phyloP scores from a whole-genome alignment of 1,284 basidiomycete species.

The Abortiporus biennis region DNA sequence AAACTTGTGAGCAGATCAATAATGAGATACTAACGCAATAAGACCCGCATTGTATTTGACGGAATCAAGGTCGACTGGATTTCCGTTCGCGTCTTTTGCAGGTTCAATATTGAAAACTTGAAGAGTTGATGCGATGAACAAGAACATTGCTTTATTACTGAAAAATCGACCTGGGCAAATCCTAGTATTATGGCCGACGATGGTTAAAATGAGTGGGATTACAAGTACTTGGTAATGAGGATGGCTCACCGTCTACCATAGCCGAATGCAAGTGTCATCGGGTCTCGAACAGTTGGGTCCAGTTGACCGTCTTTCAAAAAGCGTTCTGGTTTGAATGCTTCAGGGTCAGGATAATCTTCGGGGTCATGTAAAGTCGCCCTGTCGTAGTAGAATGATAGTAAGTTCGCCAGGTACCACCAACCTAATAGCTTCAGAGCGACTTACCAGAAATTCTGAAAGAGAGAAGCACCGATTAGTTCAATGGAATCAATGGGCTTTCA shows the following conservation, averaged over 20 bases:
- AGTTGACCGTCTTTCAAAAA: constrained; percentile 2
- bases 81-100: background rate
- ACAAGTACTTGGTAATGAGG: background rate
- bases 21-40: too few relatives aligned
- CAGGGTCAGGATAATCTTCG: constrained; percentile 3
- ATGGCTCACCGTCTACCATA: constrained; percentile 8
- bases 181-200: too few relatives aligned
- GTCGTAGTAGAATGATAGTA: background rate
- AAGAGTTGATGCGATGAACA: background rate
- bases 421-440: background rate
- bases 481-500: background rate
- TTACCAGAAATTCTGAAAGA: constrained; percentile 5
- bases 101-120: background rate
- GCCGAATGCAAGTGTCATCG: constrained; percentile 4
- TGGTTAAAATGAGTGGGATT: too few relatives aligned
- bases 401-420: background rate
- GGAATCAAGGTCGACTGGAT: background rate
- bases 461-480: background rate
- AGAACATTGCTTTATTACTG: background rate
- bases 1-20: too few relatives aligned
- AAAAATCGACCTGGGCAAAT: background rate
- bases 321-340: constrained; percentile 1
- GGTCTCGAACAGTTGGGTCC: constrained; percentile 3
- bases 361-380: constrained; percentile 3
- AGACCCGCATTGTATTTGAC: too few relatives aligned